A percentile compares a stretch with the other conserved stretches of the same genome.
Evolutionary conservation across 371 early-diverging fungal genomes (phyloP).

Genomic region (Nematocida ironsii): DNA sequence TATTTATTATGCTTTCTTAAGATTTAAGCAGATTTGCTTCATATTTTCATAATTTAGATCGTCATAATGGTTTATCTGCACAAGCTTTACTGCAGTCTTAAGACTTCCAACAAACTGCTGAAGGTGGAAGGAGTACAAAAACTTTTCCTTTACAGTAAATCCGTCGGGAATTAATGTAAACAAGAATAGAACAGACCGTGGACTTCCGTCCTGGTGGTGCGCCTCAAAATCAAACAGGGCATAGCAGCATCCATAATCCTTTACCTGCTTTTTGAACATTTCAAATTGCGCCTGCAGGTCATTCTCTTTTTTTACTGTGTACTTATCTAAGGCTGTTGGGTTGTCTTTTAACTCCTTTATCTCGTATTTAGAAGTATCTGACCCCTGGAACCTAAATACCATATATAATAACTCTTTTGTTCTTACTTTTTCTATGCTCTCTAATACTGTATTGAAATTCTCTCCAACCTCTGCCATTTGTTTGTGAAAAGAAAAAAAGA

Average conservation of each 20-base stretch:
- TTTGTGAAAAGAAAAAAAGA: slow-evolving; percentile 37
- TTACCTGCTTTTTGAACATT: slow-evolving; percentile 50
- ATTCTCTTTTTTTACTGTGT: slow-evolving; percentile 42
- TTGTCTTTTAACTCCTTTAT: slow-evolving; percentile 36
- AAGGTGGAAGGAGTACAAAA: slow-evolving; percentile 57
- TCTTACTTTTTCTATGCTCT: slow-evolving; percentile 52
- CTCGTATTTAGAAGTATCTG: slow-evolving; percentile 11
- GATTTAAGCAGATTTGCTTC: slow-evolving; percentile 38
- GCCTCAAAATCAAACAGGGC: slow-evolving; percentile 67
- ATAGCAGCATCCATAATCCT: slow-evolving; percentile 57
- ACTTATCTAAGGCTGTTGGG: slow-evolving; percentile 34
- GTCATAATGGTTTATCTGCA: slow-evolving; percentile 44
- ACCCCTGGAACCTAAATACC: slow-evolving; percentile 31
- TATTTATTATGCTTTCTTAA: slow-evolving; percentile 28
- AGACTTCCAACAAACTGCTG: slow-evolving; percentile 36
- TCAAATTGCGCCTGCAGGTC: slow-evolving; percentile 57
- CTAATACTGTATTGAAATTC: slow-evolving; percentile 40
- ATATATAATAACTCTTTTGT: slow-evolving; percentile 45
- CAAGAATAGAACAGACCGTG: slow-evolving; percentile 60
- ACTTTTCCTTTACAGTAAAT: slow-evolving; percentile 54
- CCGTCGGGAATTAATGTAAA: slow-evolving; percentile 65
- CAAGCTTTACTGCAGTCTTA: slow-evolving; percentile 25
- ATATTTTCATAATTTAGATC: slow-evolving; percentile 47
- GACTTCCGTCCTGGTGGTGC: slow-evolving; percentile 53
- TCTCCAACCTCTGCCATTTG: slow-evolving; percentile 48